These are phyloP conservation scores for Trypanosomatidae sp. DNA, from an alignment of 208 protist species.

Conservation along the genomic window DNA sequence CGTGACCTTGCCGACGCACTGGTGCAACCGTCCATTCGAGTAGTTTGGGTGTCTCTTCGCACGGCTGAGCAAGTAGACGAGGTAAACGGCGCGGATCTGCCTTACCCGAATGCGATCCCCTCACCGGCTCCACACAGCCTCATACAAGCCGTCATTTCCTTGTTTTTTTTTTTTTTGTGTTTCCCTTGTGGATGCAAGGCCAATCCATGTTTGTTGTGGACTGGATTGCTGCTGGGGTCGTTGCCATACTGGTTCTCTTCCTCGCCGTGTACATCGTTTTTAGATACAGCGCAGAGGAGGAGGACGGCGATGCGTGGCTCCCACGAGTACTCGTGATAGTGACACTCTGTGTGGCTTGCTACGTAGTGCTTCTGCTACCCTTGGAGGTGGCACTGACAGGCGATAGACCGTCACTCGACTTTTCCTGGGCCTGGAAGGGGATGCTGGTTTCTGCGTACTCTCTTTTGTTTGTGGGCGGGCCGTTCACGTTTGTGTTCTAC, in stretches of 20 bases:
- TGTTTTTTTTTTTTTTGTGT: constrained; percentile 9
- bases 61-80: neutral
- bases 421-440: constrained; percentile 29
- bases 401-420: constrained; percentile 20
- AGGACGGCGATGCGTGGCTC: constrained; percentile 63
- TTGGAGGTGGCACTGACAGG: constrained; percentile 84
- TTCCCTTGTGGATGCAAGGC: neutral
- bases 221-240: constrained; percentile 50
- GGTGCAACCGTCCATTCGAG: neutral
- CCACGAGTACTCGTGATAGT: constrained; percentile 47
- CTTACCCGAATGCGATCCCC: neutral
- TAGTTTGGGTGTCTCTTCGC: neutral
- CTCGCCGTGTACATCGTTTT: constrained; percentile 54
- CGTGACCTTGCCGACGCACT: neutral
- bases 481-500: constrained; percentile 89
- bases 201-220: constrained; percentile 25
- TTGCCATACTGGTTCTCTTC: constrained; percentile 46
- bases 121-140: neutral
- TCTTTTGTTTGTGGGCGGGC: constrained; percentile 63
- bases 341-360: constrained; percentile 42
- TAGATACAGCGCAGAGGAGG: constrained; percentile 55
- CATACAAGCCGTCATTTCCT: neutral
- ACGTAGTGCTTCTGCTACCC: constrained; percentile 89
- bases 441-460: constrained; percentile 23
- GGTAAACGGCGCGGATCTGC: neutral